Base-by-base conservation (phyloP, 2,329 filamentous ascomycete genomes). In the Penicillium sp. region DNA sequence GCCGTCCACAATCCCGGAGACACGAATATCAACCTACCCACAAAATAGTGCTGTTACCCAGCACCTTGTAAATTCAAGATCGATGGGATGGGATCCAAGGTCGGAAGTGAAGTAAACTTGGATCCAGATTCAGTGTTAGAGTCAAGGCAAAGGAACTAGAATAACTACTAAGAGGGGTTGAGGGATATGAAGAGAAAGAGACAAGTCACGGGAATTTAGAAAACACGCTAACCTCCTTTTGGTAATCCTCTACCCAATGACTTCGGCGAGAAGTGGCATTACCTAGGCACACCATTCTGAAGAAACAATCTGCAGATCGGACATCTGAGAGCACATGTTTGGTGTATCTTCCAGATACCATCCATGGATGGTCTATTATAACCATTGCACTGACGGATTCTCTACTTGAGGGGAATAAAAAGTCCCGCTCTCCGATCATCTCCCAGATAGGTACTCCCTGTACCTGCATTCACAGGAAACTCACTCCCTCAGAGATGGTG, bases 121-220 rank as follows among this genome's bases (percentile, higher is more conserved):
- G 42, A 41, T 51, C 43, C 50, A 35, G 38, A 41, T 45, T 43
- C 50, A 40, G 53, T 57, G 56, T 58, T 42, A 42, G 40, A 47
- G 41, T 25, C 47, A 43, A 57, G 38, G 49, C 51, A 51, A 50
- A 58, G 43, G 48, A 41, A 55, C 29, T 31, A 23, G 35, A 51
- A 49, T 46, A 62, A 58, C 50, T 49, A 50, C 40, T 58, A 62
- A 45, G 66, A 67, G 65, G 65, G 63, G 65, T 63, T 61, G 53
- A 65, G 49, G 25, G 58, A 62, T 58, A 59, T 60, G 65, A 67
- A 67, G 64, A 61, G 64, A 67, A 67, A 62, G 61, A 61, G 61
- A 64, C 60, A 60, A 66, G 64, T 68, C 65, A 67, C 66, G 65
- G 65, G 65, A 64, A 60, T 67, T 65, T 64, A 59, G 56, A 56